Evolutionary conservation across 306 rosid genomes (phyloP).

Genomic region (Psophocarpus tetragonolobus): DNA sequence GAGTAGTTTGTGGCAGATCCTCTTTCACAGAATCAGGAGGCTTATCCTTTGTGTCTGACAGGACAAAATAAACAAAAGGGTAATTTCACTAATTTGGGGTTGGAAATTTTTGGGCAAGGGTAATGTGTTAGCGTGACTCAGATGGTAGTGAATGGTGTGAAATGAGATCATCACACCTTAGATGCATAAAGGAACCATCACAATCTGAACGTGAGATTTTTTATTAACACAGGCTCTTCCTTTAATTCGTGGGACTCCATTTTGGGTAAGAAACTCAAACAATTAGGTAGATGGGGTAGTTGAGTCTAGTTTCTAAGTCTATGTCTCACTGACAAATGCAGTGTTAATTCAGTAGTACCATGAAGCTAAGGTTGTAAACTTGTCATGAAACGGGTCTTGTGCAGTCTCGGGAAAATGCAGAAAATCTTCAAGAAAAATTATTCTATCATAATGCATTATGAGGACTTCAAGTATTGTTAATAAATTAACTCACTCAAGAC

Average conservation of each 20-base stretch:
- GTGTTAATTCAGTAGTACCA: background rate
- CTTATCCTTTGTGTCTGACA: constrained; percentile 32
- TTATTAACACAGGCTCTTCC: background rate
- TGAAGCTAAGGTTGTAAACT: background rate
- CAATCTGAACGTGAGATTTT: constrained; percentile 34
- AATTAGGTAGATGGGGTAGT: background rate
- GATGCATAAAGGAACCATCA: constrained; percentile 15
- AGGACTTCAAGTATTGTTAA: background rate
- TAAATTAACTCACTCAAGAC: too few species aligned
- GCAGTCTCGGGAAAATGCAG: background rate
- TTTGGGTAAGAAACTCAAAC: background rate
- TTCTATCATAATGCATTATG: background rate
- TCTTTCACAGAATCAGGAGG: constrained; percentile 43
- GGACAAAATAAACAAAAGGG: constrained; percentile 14
- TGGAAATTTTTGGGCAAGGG: background rate
- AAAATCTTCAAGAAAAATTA: background rate
- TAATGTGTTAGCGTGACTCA: background rate
- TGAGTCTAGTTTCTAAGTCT: constrained; percentile 17
- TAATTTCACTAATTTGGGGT: constrained; percentile 1
- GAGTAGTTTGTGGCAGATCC: constrained; percentile 42
- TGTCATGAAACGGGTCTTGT: background rate
- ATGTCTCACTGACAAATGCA: background rate
- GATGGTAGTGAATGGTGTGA: constrained; percentile 16
- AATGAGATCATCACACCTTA: background rate
- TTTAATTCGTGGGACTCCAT: background rate